Base-by-base conservation (phyloP, 805 yeast species). In the Wickerhamomyces rabaulensis region DNA sequence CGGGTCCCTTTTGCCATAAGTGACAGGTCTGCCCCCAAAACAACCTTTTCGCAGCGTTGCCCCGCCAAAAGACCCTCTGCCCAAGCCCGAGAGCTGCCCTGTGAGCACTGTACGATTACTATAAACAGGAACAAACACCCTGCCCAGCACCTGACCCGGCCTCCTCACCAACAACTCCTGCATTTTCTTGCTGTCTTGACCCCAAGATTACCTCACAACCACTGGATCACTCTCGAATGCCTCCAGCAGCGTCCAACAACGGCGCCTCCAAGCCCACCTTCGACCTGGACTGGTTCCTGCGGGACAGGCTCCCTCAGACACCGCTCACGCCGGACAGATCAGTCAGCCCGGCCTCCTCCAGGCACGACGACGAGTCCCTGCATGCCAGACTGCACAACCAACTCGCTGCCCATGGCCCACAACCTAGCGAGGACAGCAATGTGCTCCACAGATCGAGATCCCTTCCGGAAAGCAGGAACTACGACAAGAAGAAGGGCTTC, bases 281-380 rank as follows among this genome's bases (percentile, higher is more conserved):
- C 8, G 36, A 33, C 4, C 10, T 77, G 20, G 78, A 75, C 54
- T 77, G 82, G 82, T 69, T 77, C 47, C 62, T 77, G 19, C 62
- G 80, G 48, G 67, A 65, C 1, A 50, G 51, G 33, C 50, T 52
- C 1, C 57, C 63, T 2, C 54, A n/a, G 12, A 17, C 20, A 20
- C 36, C 20, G 36, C 36, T 16, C 36, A 16, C 19, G 3, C 20
- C 36, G 12, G 36, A 16, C 10, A 33, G 7, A n/a, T 16, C 36
- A 8, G 36, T n/a, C 7, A 33, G 36, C 20, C 20, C 20, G 4
- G 10, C 19, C 9, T 10, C 20, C 17, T 17, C 36, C 12, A 33
- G 20, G 20, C 10, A 16, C 10, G 20, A 33, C 5, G 20, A 33
- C 3, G 36, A 16, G 10, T 16, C 20, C 20, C 20, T 16, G 8